Conservation (phyloP, 2,329 filamentous ascomycete species). For the Paecilomyces fulvus region DNA sequence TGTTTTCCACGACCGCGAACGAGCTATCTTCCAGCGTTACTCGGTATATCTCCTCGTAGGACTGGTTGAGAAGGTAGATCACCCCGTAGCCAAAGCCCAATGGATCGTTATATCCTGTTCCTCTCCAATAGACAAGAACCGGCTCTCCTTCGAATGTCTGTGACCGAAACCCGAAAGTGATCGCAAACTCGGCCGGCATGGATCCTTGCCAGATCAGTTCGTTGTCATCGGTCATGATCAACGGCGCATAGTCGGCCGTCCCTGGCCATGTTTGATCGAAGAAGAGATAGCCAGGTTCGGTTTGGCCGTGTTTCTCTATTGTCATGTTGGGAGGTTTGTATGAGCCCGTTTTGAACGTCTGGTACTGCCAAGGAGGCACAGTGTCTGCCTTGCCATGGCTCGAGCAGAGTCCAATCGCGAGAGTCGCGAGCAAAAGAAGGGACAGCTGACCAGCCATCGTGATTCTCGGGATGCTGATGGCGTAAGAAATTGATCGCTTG, state of each 20-base stretch:
- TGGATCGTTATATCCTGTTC: neutral
- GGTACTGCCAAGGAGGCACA: neutral
- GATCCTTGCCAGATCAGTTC: too few species aligned
- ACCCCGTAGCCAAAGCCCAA: neutral
- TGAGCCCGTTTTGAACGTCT: neutral
- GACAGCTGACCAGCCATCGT: neutral
- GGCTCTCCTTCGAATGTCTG: neutral
- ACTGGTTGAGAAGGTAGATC: neutral
- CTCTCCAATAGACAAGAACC: neutral
- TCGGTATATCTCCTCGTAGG: neutral
- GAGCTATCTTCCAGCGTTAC: neutral
- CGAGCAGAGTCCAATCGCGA: neutral
- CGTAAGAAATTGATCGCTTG: neutral
- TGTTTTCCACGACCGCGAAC: neutral
- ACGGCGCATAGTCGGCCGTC: neutral
- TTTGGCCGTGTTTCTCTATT: neutral
- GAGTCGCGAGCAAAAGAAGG: neutral
- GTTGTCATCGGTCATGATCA: neutral
- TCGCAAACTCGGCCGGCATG: too few species aligned
- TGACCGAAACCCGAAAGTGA: neutral
- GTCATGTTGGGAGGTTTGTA: neutral
- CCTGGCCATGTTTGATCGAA: neutral
- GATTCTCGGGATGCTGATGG: neutral
- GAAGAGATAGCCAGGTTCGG: neutral
- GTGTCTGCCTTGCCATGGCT: neutral